These are phyloP conservation scores for Zhuliangozyma blackwelliae DNA, from an alignment of 1,139 yeast species.

Conservation along the genomic window DNA sequence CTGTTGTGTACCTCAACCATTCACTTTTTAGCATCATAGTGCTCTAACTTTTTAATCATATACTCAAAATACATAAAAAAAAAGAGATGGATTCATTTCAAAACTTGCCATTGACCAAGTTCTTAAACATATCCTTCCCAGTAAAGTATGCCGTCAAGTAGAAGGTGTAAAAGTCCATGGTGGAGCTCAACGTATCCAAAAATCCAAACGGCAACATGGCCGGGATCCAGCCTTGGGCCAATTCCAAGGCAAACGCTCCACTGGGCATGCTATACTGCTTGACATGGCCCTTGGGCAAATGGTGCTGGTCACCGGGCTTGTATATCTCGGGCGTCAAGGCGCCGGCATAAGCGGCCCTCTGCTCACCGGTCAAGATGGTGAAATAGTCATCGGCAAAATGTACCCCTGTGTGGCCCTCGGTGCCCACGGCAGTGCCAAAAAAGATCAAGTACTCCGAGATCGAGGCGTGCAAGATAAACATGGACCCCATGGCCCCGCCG, in stretches of 20 bases:
- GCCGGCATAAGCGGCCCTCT: slow-evolving; percentile 65
- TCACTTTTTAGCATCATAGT: too few relatives aligned
- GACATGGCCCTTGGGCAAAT: slow-evolving; percentile 62
- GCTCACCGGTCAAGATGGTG: slow-evolving; percentile 78
- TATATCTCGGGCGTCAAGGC: slow-evolving; percentile 62
- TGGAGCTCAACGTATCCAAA: slow-evolving; percentile 72
- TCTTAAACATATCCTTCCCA: slow-evolving; percentile 69
- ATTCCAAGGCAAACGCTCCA: slow-evolving; percentile 82
- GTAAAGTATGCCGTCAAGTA: slow-evolving; percentile 68
- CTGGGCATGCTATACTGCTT: slow-evolving; percentile 85
- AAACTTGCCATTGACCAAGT: slow-evolving; percentile 66
- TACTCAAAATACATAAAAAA: too few relatives aligned
- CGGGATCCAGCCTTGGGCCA: slow-evolving; percentile 99
- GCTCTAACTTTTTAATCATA: too few relatives aligned
- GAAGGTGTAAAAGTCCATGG: slow-evolving; percentile 72
- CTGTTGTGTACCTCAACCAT: background rate
- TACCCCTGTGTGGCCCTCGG: slow-evolving; percentile 94
- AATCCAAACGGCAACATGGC: slow-evolving; percentile 97
- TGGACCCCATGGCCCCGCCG: slow-evolving; percentile 98
- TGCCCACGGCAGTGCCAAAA: slow-evolving; percentile 86
- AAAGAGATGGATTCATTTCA: slow-evolving; percentile 19
- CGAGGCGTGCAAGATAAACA: slow-evolving; percentile 96
- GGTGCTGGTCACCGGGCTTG: slow-evolving; percentile 80
- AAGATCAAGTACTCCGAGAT: slow-evolving; percentile 85
- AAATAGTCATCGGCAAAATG: slow-evolving; percentile 97